Evolutionary conservation across 495 filamentous ascomycete species (phyloP).

Genomic region (Lasiosphaeria miniovina): DNA sequence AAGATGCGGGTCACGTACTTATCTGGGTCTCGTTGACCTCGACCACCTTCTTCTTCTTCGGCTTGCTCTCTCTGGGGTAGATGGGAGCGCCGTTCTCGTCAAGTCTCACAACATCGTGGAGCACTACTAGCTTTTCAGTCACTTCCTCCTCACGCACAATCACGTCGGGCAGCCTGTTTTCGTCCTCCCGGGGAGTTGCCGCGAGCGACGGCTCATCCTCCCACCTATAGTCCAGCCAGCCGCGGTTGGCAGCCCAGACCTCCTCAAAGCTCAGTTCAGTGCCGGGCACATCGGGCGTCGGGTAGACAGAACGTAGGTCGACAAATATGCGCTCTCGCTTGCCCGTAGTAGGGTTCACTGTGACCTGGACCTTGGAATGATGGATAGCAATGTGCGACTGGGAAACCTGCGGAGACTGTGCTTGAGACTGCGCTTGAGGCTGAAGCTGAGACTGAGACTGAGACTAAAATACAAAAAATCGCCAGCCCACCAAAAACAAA

Average conservation of each 20-base stretch:
- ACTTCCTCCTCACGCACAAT: conserved; percentile 26
- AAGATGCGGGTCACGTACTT: conserved; percentile 48
- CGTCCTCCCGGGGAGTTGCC: conserved; percentile 5
- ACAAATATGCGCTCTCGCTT: conserved; percentile 82
- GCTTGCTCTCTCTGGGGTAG: conserved; percentile 30
- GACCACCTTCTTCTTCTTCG: conserved; percentile 67
- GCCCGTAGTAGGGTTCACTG: conserved; percentile 72
- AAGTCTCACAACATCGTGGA: conserved; percentile 41
- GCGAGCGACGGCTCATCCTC: conserved; percentile 40
- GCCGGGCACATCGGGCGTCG: conserved; percentile 61
- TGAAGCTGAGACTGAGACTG: conserved; percentile 43
- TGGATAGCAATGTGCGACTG: conserved; percentile 50
- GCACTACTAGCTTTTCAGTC: conserved; percentile 43
- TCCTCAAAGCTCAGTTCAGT: conserved; percentile 88
- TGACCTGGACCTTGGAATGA: conserved; percentile 62
- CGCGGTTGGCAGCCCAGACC: conserved; percentile 72
- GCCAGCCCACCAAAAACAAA: conserved; percentile 56
- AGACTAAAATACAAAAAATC: conserved; percentile 51
- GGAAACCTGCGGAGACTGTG: conserved; percentile 46
- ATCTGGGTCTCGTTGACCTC: conserved; percentile 84
- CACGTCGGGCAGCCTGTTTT: conserved; percentile 17
- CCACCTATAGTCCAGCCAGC: conserved; percentile 76
- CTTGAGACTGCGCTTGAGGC: conserved; percentile 38
- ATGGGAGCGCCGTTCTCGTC: conserved; percentile 52
- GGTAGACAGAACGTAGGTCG: conserved; percentile 80